A percentile compares a stretch with the other conserved stretches of the same genome.
phyloP scores from a whole-genome alignment of 176 grass and related monocot species.

The Eremochloa ophiuroides region DNA sequence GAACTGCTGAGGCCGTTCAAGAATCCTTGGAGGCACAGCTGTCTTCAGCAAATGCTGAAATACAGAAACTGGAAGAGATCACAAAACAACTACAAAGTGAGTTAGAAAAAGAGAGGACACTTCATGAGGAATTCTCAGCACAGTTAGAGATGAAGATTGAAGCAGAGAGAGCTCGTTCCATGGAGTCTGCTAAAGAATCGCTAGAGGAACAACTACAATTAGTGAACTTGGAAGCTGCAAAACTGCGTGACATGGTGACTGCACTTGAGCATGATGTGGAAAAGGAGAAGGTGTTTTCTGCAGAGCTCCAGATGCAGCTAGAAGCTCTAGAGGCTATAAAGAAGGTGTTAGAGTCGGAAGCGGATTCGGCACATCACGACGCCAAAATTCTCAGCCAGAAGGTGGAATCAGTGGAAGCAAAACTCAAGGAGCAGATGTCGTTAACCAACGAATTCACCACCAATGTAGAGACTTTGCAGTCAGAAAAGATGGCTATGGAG shows the following conservation, averaged over 20 bases:
- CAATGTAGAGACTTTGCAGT: conserved; percentile 44
- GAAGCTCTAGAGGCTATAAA: conserved; percentile 49
- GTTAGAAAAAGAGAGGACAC: conserved; percentile 52
- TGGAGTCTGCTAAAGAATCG: conserved; percentile 41
- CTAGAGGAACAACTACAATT: conserved; percentile 59
- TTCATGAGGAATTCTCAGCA: conserved; percentile 46
- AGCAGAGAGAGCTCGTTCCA: conserved; percentile 27
- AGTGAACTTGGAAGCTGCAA: conserved; percentile 44
- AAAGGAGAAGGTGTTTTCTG: conserved; percentile 69
- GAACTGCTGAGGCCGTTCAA: conserved; percentile 31
- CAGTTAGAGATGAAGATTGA: conserved; percentile 24
- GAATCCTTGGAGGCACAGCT: conserved; percentile 56
- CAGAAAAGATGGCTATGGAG: conserved; percentile 49
- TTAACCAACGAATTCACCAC: conserved; percentile 40
- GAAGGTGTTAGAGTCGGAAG: conserved; percentile 46
- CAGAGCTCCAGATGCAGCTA: conserved; percentile 56
- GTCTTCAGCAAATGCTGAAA: conserved; percentile 46
- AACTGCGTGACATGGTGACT: conserved; percentile 40
- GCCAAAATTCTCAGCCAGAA: conserved; percentile 39
- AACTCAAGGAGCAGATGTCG: conserved; percentile 48
- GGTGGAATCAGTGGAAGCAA: conserved; percentile 47
- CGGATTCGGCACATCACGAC: conserved; percentile 44
- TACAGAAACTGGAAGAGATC: conserved; percentile 35
- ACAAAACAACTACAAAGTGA: conserved; percentile 43
- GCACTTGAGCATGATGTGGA: conserved; percentile 52